Conservation (phyloP, 2,329 filamentous ascomycete species). For the Sporothrix schenckii region DNA sequence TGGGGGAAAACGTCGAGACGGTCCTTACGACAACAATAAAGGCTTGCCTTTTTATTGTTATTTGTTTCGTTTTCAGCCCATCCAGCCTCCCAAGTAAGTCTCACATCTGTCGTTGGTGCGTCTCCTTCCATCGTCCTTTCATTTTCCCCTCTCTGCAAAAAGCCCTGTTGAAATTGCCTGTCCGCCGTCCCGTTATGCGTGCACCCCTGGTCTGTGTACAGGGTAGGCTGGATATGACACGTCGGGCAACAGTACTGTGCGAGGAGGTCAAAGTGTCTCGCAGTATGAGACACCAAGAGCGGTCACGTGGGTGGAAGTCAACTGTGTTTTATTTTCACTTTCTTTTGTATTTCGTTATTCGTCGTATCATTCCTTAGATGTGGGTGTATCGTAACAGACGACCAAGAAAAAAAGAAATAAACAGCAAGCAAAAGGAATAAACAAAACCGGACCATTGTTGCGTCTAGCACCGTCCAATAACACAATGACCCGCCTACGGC, state of each 20-base stretch:
- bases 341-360: background rate
- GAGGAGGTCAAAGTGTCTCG: background rate
- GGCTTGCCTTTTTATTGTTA: background rate
- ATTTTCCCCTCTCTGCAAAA: background rate
- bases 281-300: background rate
- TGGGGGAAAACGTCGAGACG: background rate
- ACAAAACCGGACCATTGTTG: background rate
- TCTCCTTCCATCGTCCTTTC: background rate
- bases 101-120: background rate
- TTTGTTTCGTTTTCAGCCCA: background rate
- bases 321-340: background rate
- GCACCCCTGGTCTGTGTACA: background rate
- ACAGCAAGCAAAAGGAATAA: background rate
- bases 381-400: background rate
- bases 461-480: background rate
- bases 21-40: background rate
- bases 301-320: background rate
- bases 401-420: background rate
- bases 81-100: background rate
- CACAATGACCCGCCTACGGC: background rate
- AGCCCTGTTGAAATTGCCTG: slow-evolving; percentile 15
- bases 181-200: slow-evolving; percentile 11
- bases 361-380: background rate
- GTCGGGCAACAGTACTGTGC: background rate
- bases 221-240: slow-evolving; percentile 2